phyloP scores from a whole-genome alignment of 2,329 filamentous ascomycete species.

The Akanthomyces uredinophilus region DNA sequence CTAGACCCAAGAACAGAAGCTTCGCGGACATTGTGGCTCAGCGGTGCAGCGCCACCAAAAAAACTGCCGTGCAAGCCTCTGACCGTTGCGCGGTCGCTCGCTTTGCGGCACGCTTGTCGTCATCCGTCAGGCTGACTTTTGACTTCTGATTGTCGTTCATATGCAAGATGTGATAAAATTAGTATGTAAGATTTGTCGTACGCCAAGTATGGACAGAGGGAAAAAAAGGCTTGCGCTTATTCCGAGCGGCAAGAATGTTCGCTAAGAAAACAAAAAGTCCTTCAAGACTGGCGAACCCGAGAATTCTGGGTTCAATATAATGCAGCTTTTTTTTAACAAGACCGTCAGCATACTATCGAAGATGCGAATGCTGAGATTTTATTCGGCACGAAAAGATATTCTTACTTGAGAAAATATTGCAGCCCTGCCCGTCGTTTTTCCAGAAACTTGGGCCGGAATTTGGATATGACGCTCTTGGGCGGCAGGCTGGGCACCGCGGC shows the following conservation, averaged over 20 bases:
- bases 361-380: not conserved
- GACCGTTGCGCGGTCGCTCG: no score
- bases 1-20: not conserved
- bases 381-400: not conserved
- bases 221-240: not conserved
- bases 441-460: constrained; percentile 78
- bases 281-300: constrained; percentile 22
- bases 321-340: constrained; percentile 5
- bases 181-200: not conserved
- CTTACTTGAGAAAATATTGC: constrained; percentile 90
- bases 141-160: not conserved
- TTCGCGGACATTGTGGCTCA: not conserved
- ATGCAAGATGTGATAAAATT: not conserved
- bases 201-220: not conserved
- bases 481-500: constrained; percentile 85
- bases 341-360: constrained; percentile 17
- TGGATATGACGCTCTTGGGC: constrained; percentile 85
- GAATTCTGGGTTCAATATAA: constrained; percentile 21
- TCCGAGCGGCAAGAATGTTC: not conserved
- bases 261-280: constrained; percentile 21
- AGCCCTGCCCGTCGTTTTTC: constrained; percentile 78
- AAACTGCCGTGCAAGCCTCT: not conserved
- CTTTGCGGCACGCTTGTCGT: not conserved
- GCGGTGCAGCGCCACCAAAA: not conserved
- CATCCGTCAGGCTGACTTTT: not conserved